Conservation (phyloP, 257 asterid genomes). For the Primulina tabacum region DNA sequence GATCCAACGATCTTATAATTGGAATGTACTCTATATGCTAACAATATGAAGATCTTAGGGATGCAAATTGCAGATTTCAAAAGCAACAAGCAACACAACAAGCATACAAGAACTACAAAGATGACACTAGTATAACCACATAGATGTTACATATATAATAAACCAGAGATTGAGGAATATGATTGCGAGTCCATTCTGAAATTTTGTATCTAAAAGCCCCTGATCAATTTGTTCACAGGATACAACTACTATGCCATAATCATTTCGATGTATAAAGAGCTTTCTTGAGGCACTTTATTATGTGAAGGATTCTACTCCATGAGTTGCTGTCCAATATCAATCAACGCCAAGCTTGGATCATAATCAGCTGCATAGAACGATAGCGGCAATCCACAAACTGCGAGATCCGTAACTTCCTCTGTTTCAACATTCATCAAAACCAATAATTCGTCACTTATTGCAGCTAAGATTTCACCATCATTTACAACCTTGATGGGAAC, state of each 20-base stretch:
- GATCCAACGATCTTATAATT: no score
- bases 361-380: slow-evolving; percentile 27
- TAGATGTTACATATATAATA: background rate
- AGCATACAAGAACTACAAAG: background rate
- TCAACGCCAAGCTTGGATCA: slow-evolving; percentile 37
- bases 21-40: background rate
- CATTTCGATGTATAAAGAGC: background rate
- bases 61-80: background rate
- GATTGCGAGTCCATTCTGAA: background rate
- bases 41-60: background rate
- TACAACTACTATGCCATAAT: background rate
- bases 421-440: slow-evolving; percentile 31
- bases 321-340: slow-evolving; percentile 27
- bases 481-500: slow-evolving; percentile 32
- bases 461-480: slow-evolving; percentile 24
- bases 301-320: slow-evolving; percentile 6
- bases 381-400: slow-evolving; percentile 30
- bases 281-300: background rate
- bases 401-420: slow-evolving; percentile 23
- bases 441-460: slow-evolving; percentile 26
- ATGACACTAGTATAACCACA: background rate
- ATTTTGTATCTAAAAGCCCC: background rate
- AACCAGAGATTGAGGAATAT: background rate
- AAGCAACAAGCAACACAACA: background rate
- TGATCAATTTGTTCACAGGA: background rate